phyloP scores from a whole-genome alignment of 2,329 filamentous ascomycete species.

The Pseudogymnoascus sp. region DNA sequence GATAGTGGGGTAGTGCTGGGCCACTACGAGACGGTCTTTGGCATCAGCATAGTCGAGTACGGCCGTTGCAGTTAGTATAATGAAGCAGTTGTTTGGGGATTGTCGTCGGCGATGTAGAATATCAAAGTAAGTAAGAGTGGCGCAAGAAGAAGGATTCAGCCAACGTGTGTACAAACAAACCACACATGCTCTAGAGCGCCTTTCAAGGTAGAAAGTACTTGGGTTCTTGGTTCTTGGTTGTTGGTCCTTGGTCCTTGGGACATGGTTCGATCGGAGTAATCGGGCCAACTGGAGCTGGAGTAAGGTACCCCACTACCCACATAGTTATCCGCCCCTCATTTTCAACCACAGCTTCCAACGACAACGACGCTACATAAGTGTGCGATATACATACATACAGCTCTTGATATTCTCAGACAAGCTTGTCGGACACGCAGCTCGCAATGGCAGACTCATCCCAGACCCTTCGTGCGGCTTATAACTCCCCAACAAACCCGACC shows the following conservation, averaged over 20 bases:
- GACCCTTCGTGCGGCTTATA: constrained; percentile 44
- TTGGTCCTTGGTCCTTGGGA: not conserved
- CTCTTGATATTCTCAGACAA: not conserved
- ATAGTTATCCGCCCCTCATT: not conserved
- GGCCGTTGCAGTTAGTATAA: not conserved
- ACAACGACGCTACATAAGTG: not conserved
- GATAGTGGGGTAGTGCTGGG: constrained; percentile 4
- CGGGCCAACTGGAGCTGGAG: not conserved
- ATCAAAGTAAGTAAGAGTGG: not conserved
- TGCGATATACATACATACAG: not conserved
- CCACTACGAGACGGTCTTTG: not conserved
- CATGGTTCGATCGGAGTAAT: constrained; percentile 1
- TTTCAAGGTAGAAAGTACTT: not conserved
- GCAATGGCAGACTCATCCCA: constrained; percentile 5
- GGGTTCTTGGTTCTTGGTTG: not conserved
- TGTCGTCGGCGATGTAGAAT: not conserved
- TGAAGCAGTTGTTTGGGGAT: not conserved
- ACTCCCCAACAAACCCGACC: constrained; percentile 40
- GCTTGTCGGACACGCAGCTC: not conserved
- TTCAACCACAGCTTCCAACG: not conserved
- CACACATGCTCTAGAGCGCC: not conserved
- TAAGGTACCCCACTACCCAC: not conserved
- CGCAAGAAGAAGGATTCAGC: not conserved
- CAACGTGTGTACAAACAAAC: not conserved
- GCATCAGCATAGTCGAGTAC: not conserved